Percentiles rank a stretch among this genome's conserved stretches.
phyloP scores from a whole-genome alignment of 2,329 filamentous ascomycete genomes.

The Daldinia sp. region DNA sequence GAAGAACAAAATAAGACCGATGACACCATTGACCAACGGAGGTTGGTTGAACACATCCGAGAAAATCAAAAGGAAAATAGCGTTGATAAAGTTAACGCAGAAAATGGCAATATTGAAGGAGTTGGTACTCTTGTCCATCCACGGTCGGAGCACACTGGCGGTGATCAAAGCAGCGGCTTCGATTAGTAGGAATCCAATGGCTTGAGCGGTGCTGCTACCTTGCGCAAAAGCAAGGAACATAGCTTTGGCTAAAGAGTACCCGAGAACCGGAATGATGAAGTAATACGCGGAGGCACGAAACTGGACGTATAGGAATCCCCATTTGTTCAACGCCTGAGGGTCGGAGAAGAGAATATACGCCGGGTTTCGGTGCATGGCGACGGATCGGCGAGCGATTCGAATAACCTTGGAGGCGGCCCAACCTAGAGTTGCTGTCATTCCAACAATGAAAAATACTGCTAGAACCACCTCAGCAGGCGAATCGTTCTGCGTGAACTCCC shows the following conservation, averaged over 20 bases:
- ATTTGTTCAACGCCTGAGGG: conserved; percentile 84
- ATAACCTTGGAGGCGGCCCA: conserved; percentile 87
- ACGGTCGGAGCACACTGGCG: conserved; percentile 80
- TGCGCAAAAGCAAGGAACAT: conserved; percentile 85
- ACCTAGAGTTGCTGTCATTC: conserved; percentile 74
- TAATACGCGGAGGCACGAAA: conserved; percentile 90
- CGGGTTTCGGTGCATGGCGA: conserved; percentile 87
- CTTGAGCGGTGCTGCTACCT: conserved; percentile 70
- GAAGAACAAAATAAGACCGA: conserved; percentile 85
- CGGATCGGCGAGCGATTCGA: conserved; percentile 79
- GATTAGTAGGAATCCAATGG: conserved; percentile 78
- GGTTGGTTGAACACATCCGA: conserved; percentile 83
- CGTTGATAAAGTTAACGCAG: conserved; percentile 82
- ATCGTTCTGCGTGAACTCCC: conserved; percentile 82
- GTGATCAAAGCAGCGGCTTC: conserved; percentile 76
- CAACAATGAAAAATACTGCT: conserved; percentile 81
- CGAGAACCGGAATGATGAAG: conserved; percentile 79
- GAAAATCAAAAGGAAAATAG: conserved; percentile 82
- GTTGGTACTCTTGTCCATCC: conserved; percentile 96
- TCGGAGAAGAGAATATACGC: conserved; percentile 92
- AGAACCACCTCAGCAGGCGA: conserved; percentile 81
- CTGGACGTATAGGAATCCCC: conserved; percentile 91
- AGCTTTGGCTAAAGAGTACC: conserved; percentile 78
- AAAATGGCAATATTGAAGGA: conserved; percentile 88
- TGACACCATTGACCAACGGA: conserved; percentile 78